These are phyloP conservation scores for Penicillium ochrochloron DNA, from an alignment of 495 filamentous ascomycete genomes.

Conservation along the genomic window DNA sequence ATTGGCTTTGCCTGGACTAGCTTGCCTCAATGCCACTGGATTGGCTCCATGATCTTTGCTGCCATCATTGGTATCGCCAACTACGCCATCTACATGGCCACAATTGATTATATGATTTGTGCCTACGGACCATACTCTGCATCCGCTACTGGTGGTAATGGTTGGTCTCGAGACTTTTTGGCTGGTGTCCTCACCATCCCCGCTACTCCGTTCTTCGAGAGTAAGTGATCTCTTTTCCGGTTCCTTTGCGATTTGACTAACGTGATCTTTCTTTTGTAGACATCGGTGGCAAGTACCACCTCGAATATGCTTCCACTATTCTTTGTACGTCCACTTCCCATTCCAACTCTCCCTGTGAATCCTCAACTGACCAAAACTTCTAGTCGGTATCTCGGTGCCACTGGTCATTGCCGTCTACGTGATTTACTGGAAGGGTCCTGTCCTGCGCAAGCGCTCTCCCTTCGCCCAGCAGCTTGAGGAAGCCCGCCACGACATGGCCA, in stretches of 20 bases:
- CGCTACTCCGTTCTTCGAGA: constrained; percentile 70
- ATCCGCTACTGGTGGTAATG: constrained; percentile 74
- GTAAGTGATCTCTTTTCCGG: constrained; percentile 35
- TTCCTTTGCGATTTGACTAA: background rate
- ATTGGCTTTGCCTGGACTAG: constrained; percentile 68
- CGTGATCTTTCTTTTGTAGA: constrained; percentile 37
- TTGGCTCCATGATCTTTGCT: constrained; percentile 65
- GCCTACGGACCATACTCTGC: constrained; percentile 75
- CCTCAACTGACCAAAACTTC: background rate
- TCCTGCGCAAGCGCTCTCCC: constrained; percentile 67
- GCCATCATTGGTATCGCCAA: constrained; percentile 72
- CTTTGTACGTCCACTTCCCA: constrained; percentile 50
- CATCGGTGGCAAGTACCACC: constrained; percentile 63
- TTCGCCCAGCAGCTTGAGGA: constrained; percentile 74
- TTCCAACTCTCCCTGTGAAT: background rate
- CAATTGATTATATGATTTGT: constrained; percentile 76
- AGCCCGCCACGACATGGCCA: constrained; percentile 47
- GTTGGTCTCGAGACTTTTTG: constrained; percentile 78
- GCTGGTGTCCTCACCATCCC: constrained; percentile 78
- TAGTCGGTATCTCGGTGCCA: constrained; percentile 65
- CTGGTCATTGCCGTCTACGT: constrained; percentile 76
- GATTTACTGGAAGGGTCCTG: constrained; percentile 77
- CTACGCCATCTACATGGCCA: constrained; percentile 74
- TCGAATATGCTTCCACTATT: constrained; percentile 74
- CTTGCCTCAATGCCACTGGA: constrained; percentile 65